A percentile compares a stretch with the other conserved stretches of the same genome.
These are phyloP conservation scores for Xylaria cubensis DNA, from an alignment of 495 filamentous ascomycete species.

Conservation along the genomic window DNA sequence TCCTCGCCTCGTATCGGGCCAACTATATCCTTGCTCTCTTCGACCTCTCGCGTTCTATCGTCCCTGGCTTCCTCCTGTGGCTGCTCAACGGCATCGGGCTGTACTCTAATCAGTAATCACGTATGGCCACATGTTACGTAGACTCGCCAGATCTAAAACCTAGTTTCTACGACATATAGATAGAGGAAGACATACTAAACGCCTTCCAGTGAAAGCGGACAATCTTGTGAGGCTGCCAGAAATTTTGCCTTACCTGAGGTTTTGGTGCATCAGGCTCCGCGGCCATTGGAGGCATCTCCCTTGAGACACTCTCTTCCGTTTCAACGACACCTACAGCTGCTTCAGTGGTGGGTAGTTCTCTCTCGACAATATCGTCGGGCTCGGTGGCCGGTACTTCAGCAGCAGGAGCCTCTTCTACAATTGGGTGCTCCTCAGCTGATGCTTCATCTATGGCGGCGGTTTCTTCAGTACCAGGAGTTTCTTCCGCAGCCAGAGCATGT, in stretches of 20 bases:
- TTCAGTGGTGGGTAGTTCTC: not conserved
- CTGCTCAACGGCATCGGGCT: slow-evolving; percentile 26
- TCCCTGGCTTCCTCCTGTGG: slow-evolving; percentile 28
- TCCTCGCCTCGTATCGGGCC: slow-evolving; percentile 45
- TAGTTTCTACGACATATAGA: slow-evolving; percentile 23
- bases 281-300: slow-evolving; percentile 28
- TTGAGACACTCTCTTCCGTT: slow-evolving; percentile 22
- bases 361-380: not conserved
- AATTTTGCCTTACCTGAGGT: slow-evolving; percentile 31
- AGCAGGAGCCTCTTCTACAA: slow-evolving; percentile 16
- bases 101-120: slow-evolving; percentile 19
- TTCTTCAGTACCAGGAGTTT: slow-evolving; percentile 13
- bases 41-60: slow-evolving; percentile 33
- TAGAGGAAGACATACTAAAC: slow-evolving; percentile 31
- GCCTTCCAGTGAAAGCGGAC: slow-evolving; percentile 26
- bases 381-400: slow-evolving; percentile 12
- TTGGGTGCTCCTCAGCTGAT: not conserved
- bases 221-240: slow-evolving; percentile 30
- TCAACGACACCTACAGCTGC: slow-evolving; percentile 15
- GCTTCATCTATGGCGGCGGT: slow-evolving; percentile 20
- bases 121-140: not conserved
- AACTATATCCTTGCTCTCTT: slow-evolving; percentile 46
- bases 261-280: slow-evolving; percentile 29
- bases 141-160: slow-evolving; percentile 18
- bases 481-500: slow-evolving; percentile 22